Evolutionary conservation across 306 rosid species (phyloP).

Genomic region (Rosa rugosa): DNA sequence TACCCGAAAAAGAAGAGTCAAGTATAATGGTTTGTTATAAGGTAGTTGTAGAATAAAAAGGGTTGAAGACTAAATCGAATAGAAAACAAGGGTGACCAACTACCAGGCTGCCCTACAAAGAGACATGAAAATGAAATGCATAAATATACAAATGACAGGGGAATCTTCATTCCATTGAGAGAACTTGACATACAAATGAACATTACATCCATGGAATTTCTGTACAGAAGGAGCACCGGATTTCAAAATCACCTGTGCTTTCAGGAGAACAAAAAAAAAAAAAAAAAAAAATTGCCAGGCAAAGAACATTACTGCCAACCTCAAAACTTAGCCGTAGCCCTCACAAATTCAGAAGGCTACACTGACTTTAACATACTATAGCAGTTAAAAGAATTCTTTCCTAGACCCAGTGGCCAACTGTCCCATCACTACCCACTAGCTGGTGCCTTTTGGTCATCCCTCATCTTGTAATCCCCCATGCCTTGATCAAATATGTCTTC

Average conservation of each 20-base stretch:
- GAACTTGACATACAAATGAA: conserved; percentile 8
- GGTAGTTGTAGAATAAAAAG: not conserved
- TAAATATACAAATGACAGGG: not conserved
- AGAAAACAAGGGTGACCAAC: not conserved
- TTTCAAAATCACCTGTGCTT: conserved; percentile 19
- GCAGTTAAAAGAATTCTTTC: conserved; percentile 6
- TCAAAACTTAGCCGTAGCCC: conserved; percentile 7
- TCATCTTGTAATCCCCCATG: conserved; percentile 30
- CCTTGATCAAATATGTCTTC: conserved; percentile 49
- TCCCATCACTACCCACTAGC: conserved; percentile 14
- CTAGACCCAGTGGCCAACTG: not conserved
- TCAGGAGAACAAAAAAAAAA: not conserved
- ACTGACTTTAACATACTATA: not conserved
- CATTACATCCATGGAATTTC: conserved; percentile 6
- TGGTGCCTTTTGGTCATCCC: conserved; percentile 28
- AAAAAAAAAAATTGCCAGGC: conserved; percentile 1
- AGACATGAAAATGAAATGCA: not conserved
- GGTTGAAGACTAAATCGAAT: not conserved
- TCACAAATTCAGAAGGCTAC: not conserved
- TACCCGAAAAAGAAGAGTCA: no score
- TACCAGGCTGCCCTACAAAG: not conserved
- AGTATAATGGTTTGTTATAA: no score
- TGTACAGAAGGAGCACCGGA: conserved; percentile 26
- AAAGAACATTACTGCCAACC: not conserved
- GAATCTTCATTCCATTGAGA: conserved; percentile 8